Evolutionary conservation across 768 basidiomycete genomes (phyloP), one percentile per base, ranked within the genome.

Genomic region (Boletus rufocinnamomeus): DNA sequence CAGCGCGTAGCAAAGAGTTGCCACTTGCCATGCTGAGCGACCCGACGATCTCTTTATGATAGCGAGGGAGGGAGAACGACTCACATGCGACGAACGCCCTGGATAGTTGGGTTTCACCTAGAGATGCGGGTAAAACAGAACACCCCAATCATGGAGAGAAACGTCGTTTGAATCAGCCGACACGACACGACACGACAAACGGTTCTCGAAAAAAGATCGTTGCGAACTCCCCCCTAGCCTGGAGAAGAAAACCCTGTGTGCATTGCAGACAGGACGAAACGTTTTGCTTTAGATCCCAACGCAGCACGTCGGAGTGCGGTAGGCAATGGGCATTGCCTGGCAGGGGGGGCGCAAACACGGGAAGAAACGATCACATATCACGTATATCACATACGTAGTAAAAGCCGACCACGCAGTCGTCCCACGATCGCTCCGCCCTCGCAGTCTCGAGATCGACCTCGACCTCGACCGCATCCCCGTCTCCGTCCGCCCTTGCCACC

Each of bases 41-140:
- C n/a, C 27, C 19, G n/a, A 41, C 28, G 51, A 21, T 52, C n/a
- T 14, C n/a, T 28, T 41, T 38, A 35, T 40, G 43, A 25, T 8
- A 38, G 40, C 14, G 21, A 16, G 9, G 11, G 17, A 35, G 32
- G 10, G 13, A 7, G 9, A 19, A n/a, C 1, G 6, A 83, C 91
- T 77, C 68, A 91, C 93, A 81, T 94, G 93, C 43, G 90, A 92
- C 10, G 90, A 93, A 60, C 93, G 80, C 41, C 92, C 92, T 8
- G 93, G 94, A 74, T 95, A 95, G 68, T 95, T 95, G 37, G 89
- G 90, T 73, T 92, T 92, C 51, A 91, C 79, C 87, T 86, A 55
- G 28, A 41, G 1, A 34, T n/a, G 27, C 16, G 28, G 14, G 4
- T 35, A n/a, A 52, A 16, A 28, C 19, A 13, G 11, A 16, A 21